A percentile compares a stretch with the other conserved stretches of the same genome.
Conservation (phyloP, 305 asterid species). For the Fraxinus dipetala region DNA sequence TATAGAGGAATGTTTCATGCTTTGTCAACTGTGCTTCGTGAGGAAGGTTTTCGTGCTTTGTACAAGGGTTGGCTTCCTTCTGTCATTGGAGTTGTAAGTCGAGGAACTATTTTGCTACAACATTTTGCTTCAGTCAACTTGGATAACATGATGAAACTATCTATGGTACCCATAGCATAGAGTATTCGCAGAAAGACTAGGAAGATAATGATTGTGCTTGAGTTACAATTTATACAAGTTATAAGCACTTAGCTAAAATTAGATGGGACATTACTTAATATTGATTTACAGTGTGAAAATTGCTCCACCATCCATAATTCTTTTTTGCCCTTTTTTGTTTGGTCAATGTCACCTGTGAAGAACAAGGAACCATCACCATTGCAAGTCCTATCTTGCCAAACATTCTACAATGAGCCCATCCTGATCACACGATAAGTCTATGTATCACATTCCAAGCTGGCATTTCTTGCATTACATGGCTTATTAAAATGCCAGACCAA, state of each 20-base stretch:
- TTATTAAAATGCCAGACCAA: not conserved
- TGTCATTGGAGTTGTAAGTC: constrained; percentile 92
- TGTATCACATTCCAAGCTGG: not conserved
- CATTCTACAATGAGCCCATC: not conserved
- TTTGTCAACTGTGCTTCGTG: constrained; percentile 84
- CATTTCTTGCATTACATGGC: not conserved
- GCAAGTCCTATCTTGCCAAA: not conserved
- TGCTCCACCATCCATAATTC: not conserved
- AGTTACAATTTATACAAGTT: not conserved
- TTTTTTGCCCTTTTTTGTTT: not conserved
- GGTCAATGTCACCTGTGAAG: not conserved
- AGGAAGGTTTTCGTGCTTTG: constrained; percentile 90
- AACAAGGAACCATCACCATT: not conserved
- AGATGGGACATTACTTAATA: not conserved
- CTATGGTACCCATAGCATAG: constrained; percentile 2
- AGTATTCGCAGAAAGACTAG: not conserved
- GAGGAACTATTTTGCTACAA: constrained; percentile 11
- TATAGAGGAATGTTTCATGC: constrained; percentile 93
- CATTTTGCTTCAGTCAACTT: not conserved
- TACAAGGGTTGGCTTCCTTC: constrained; percentile 99
- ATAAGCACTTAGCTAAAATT: not conserved
- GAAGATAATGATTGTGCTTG: not conserved
- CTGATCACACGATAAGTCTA: not conserved
- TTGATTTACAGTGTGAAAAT: not conserved
- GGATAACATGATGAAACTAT: constrained; percentile 6